phyloP scores from a whole-genome alignment of 108 stramenopile species.

The Skeletonema tropicum region DNA sequence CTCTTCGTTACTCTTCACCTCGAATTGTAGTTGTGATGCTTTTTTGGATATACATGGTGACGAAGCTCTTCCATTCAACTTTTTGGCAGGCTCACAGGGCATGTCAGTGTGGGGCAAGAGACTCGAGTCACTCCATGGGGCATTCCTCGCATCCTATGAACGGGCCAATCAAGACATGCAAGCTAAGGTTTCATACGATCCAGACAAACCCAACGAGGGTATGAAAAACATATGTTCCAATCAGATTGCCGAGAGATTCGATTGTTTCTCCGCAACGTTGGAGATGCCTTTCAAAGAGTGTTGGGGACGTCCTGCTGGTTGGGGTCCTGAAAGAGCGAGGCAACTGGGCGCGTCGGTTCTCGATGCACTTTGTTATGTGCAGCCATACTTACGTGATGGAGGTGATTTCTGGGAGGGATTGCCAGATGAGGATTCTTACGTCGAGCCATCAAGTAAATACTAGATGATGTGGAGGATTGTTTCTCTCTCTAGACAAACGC shows the following conservation, averaged over 20 bases:
- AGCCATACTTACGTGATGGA: constrained; percentile 71
- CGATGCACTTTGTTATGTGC: constrained; percentile 67
- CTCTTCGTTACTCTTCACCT: too few relatives aligned
- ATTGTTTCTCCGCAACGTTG: constrained; percentile 80
- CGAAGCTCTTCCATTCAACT: constrained; percentile 86
- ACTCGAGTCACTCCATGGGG: constrained; percentile 73
- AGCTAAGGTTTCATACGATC: constrained; percentile 66
- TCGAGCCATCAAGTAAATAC: constrained; percentile 57
- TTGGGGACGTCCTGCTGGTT: constrained; percentile 74
- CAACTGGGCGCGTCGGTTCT: constrained; percentile 69
- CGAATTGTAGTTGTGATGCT: constrained; percentile 50
- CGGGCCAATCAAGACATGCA: constrained; percentile 83
- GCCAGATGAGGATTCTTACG: constrained; percentile 69
- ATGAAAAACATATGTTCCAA: constrained; percentile 82
- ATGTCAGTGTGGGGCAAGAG: constrained; percentile 67
- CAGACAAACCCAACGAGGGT: constrained; percentile 48
- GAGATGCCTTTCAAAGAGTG: constrained; percentile 94
- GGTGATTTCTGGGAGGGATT: constrained; percentile 63
- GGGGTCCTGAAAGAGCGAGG: constrained; percentile 64
- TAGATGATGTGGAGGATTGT: background rate
- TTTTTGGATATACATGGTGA: constrained; percentile 90
- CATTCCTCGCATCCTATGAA: constrained; percentile 72
- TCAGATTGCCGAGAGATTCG: constrained; percentile 75
- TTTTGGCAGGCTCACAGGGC: constrained; percentile 75
- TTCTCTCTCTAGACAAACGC: too few relatives aligned